Evolutionary conservation across 345 rosid genomes (phyloP).

Genomic region (Nephelium lappaceum): DNA sequence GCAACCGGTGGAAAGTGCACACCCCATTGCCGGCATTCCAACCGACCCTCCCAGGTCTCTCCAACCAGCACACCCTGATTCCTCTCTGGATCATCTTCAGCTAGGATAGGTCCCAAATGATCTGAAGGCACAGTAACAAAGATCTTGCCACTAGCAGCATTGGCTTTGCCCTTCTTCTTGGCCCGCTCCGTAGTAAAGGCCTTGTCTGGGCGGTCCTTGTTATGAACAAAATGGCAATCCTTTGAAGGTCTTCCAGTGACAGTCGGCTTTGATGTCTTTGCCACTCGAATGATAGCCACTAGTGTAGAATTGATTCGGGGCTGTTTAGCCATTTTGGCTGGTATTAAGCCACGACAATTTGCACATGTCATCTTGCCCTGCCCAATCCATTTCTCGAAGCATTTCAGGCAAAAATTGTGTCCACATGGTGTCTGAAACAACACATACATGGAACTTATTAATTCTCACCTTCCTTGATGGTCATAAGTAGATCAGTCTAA

Average conservation of each 20-base stretch:
- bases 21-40: conserved; percentile 78
- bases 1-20: conserved; percentile 64
- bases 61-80: conserved; percentile 73
- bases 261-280: conserved; percentile 41
- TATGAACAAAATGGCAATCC: conserved; percentile 45
- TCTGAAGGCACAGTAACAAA: conserved; percentile 61
- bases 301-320: conserved; percentile 60
- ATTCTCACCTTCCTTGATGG: background rate
- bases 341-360: conserved; percentile 54
- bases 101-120: conserved; percentile 70
- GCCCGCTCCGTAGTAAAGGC: conserved; percentile 66
- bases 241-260: conserved; percentile 28
- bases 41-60: conserved; percentile 58
- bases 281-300: conserved; percentile 60
- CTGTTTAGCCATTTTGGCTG: conserved; percentile 51
- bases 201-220: conserved; percentile 57
- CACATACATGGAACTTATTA: conserved; percentile 14
- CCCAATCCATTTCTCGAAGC: conserved; percentile 65
- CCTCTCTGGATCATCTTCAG: conserved; percentile 66
- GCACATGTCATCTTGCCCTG: conserved; percentile 56
- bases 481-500: background rate
- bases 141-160: conserved; percentile 75
- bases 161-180: conserved; percentile 54
- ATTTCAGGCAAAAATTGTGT: conserved; percentile 67
- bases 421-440: conserved; percentile 71